phyloP scores from a whole-genome alignment of 805 yeast species.

The Wickerhamomyces tratensis region DNA sequence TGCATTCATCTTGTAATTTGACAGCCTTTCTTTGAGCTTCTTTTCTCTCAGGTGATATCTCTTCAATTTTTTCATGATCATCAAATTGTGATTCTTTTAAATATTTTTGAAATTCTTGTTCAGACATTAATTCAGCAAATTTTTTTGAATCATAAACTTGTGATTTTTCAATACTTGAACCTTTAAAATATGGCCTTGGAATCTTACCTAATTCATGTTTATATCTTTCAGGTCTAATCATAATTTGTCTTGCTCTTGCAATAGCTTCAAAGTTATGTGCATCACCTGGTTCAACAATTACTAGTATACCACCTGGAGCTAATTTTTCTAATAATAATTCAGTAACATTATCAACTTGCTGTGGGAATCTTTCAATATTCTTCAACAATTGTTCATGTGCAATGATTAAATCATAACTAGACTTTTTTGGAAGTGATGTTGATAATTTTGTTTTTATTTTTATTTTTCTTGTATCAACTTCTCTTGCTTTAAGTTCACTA shows the following conservation, averaged over 20 bases:
- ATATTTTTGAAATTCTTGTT: slow-evolving; percentile 2
- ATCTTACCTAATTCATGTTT: slow-evolving; percentile 46
- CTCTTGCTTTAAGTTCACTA: slow-evolving; percentile 34
- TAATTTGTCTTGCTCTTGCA: slow-evolving; percentile 83
- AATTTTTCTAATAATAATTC: slow-evolving; percentile 50
- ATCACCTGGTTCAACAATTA: slow-evolving; percentile 81
- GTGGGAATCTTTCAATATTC: slow-evolving; percentile 51
- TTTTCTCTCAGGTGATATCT: slow-evolving; percentile 3
- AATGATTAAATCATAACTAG: slow-evolving; percentile 71
- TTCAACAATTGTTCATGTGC: slow-evolving; percentile 71
- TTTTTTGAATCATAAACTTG: background rate
- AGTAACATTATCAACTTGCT: slow-evolving; percentile 60
- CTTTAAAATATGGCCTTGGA: slow-evolving; percentile 59
- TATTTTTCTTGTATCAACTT: slow-evolving; percentile 47
- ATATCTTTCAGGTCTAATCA: slow-evolving; percentile 76
- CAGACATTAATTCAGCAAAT: background rate
- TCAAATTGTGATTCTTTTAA: slow-evolving; percentile 7
- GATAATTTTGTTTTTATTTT: slow-evolving; percentile 45
- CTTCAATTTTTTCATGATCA: slow-evolving; percentile 5
- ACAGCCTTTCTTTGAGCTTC: background rate
- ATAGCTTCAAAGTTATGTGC: slow-evolving; percentile 82
- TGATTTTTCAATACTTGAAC: slow-evolving; percentile 25
- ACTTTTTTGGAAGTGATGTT: slow-evolving; percentile 34
- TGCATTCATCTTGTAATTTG: slow-evolving; percentile 11
- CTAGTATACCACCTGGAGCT: slow-evolving; percentile 71